These are phyloP conservation scores for Cyberlindnera suaveolens DNA, from an alignment of 805 yeast genomes.

Conservation along the genomic window DNA sequence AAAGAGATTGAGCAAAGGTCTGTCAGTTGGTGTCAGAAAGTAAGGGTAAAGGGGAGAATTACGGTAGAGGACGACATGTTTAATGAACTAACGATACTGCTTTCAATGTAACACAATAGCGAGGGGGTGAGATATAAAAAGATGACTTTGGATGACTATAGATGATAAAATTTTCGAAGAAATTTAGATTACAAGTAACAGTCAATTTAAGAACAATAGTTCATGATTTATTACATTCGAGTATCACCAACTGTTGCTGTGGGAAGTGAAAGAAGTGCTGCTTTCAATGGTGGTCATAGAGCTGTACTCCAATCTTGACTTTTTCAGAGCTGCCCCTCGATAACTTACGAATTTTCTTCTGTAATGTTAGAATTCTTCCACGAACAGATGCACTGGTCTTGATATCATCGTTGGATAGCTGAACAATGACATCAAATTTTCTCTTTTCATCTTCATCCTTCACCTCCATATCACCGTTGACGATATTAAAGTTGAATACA, in stretches of 20 bases:
- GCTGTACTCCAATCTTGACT: slow-evolving; percentile 46
- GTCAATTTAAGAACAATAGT: too few relatives aligned
- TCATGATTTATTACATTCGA: too few relatives aligned
- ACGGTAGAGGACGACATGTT: not conserved
- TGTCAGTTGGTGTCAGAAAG: slow-evolving; percentile 51
- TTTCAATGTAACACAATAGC: not conserved
- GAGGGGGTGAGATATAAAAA: not conserved
- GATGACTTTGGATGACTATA: not conserved
- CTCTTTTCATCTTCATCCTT: slow-evolving; percentile 27
- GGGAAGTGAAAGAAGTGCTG: too few relatives aligned
- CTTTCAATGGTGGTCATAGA: slow-evolving; percentile 23
- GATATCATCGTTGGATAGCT: slow-evolving; percentile 44
- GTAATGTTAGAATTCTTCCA: slow-evolving; percentile 51
- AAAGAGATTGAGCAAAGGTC: slow-evolving; percentile 65
- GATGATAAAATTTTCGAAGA: too few relatives aligned
- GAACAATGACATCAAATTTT: slow-evolving; percentile 34
- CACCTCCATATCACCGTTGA: slow-evolving; percentile 25
- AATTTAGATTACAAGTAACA: too few relatives aligned
- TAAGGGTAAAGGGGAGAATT: not conserved
- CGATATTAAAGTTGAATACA: slow-evolving; percentile 39
- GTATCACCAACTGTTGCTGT: too few relatives aligned
- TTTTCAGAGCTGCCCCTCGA: slow-evolving; percentile 43
- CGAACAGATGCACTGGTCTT: slow-evolving; percentile 56
- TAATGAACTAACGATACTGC: slow-evolving; percentile 3
- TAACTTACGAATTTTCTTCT: slow-evolving; percentile 53